These are phyloP conservation scores for Coprinopsis sp. DNA, from an alignment of 768 basidiomycete genomes.

Conservation along the genomic window DNA sequence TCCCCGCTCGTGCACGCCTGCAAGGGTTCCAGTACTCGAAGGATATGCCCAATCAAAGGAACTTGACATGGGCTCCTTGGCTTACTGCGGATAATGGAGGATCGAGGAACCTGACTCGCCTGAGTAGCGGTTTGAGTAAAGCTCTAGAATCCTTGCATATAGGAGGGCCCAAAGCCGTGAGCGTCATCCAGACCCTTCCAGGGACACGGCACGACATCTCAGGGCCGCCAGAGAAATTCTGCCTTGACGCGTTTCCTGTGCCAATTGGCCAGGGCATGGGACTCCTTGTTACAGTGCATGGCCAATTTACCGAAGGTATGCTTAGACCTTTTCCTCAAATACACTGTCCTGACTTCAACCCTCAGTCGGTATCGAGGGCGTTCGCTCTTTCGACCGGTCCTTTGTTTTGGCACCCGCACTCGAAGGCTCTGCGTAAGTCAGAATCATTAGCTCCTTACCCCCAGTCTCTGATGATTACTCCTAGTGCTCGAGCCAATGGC, in stretches of 20 bases:
- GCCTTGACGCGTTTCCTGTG: constrained; percentile 81
- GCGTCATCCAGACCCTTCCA: constrained; percentile 62
- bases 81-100: constrained; percentile 47
- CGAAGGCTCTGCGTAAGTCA: constrained; percentile 76
- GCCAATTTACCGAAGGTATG: constrained; percentile 85
- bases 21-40: constrained; percentile 59
- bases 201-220: constrained; percentile 78
- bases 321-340: neutral
- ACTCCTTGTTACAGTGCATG: constrained; percentile 76
- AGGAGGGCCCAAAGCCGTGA: constrained; percentile 60
- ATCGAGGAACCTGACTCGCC: constrained; percentile 73
- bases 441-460: constrained; percentile 7
- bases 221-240: constrained; percentile 77
- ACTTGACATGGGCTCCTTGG: constrained; percentile 77
- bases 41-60: constrained; percentile 77
- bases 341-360: constrained; percentile 1
- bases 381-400: constrained; percentile 90
- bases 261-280: constrained; percentile 55
- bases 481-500: constrained; percentile 70
- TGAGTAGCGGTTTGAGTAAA: constrained; percentile 58
- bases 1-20: constrained; percentile 73
- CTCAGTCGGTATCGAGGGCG: constrained; percentile 49
- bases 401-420: constrained; percentile 82
- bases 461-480: constrained; percentile 9
- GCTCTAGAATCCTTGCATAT: constrained; percentile 64